Base-by-base conservation (phyloP, 2,329 filamentous ascomycete genomes). In the Drechslerella dactyloides region DNA sequence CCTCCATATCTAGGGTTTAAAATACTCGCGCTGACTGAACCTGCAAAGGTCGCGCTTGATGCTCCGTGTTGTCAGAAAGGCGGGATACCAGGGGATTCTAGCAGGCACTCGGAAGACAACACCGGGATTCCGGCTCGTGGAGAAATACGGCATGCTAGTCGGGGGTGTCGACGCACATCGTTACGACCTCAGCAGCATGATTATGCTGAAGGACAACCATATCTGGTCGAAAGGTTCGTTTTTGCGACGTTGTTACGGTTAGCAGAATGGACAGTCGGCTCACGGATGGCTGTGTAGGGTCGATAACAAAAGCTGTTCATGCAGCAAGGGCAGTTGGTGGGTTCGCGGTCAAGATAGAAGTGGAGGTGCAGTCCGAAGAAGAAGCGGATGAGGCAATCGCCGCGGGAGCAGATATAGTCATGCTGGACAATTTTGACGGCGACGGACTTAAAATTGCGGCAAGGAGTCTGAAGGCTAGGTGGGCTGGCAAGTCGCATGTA, bases 161-260 rank as follows among this genome's bases (percentile, higher is more conserved):
- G 94, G 93, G 64, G 94, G 94, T 10, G 93, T 91, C 15, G 94
- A 99, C 81, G 86, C 89, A 1, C 94, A 99, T 80, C 84, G 94
- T 33, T 91, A 96, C 81, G 94, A 99, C 79, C 83, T 99, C 64
- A 90, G 87, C 79, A 86, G 89, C 74, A 97, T 99, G 94, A 93
- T 93, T 64, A 99, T 99, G 94, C 84, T 99, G 75, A 99, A 99
- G 83, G 94, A 99, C 81, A 99, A 99, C 81, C 94, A 99, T 81
- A 89, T 99, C 65, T 97, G 93, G 89, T 91, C 55, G 79, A 79
- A 78, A 59, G 77, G 77, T 73, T 37, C 17, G 35, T 0, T 74
- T 62, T 50, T 40, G 75, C 77, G 5, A 76, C 75, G n/a, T n/a
- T n/a, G n/a, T n/a, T n/a, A n/a, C n/a, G n/a, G n/a, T n/a, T n/a